Percentiles rank a stretch among this genome's conserved stretches.
Conservation (phyloP, 768 basidiomycete genomes). For the Mycena kentingensis region DNA sequence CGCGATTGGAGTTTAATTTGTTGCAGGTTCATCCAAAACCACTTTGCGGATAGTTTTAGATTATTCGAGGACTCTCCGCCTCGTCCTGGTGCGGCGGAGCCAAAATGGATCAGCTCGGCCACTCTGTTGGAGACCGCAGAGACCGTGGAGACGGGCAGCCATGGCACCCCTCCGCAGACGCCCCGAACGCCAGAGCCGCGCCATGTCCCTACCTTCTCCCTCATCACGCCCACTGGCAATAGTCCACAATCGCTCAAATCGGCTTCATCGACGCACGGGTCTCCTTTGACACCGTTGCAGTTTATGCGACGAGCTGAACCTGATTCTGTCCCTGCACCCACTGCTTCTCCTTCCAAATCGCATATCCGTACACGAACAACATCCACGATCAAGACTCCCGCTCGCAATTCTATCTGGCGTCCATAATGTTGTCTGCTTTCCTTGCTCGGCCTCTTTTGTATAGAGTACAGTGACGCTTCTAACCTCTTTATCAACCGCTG, state of each 20-base stretch:
- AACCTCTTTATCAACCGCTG: neutral
- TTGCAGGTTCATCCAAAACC: conserved; percentile 79
- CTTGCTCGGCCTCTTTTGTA: conserved; percentile 18
- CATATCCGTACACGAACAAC: conserved; percentile 42
- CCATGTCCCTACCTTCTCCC: conserved; percentile 64
- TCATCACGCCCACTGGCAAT: conserved; percentile 57
- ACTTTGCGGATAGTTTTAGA: conserved; percentile 83
- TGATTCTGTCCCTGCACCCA: conserved; percentile 37
- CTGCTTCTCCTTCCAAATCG: conserved; percentile 54
- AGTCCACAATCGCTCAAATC: conserved; percentile 55
- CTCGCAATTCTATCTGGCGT: conserved; percentile 63
- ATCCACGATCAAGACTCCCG: conserved; percentile 45
- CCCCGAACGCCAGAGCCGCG: conserved; percentile 73
- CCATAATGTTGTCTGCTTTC: conserved; percentile 43
- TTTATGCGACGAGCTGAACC: conserved; percentile 80
- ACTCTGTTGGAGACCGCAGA: conserved; percentile 64
- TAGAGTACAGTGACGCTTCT: conserved; percentile 6
- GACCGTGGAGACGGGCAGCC: too few species aligned
- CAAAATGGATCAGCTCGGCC: conserved; percentile 84
- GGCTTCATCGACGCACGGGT: conserved; percentile 60
- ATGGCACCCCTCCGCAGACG: conserved; percentile 38
- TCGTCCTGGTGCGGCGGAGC: conserved; percentile 53
- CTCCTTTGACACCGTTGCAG: conserved; percentile 78
- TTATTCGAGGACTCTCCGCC: conserved; percentile 68
- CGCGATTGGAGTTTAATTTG: conserved; percentile 11